Conservation (phyloP, 2,329 filamentous ascomycete species). For the Fonsecaea pugnacius region DNA sequence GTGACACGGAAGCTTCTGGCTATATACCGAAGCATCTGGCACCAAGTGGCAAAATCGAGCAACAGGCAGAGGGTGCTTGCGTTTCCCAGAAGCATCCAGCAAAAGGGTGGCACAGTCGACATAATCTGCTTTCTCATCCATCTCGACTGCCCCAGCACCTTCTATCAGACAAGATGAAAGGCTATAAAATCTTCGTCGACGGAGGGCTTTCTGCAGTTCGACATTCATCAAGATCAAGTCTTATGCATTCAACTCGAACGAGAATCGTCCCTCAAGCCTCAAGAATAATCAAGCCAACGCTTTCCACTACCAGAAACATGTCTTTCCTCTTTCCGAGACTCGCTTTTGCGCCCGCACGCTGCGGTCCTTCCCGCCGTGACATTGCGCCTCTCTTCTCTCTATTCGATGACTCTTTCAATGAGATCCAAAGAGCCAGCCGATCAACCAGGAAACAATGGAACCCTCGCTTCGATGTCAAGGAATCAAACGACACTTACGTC, state of each 20-base stretch:
- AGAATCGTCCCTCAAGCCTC: constrained; percentile 30
- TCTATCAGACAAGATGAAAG: constrained; percentile 27
- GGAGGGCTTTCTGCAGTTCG: constrained; percentile 23
- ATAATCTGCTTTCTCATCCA: constrained; percentile 32
- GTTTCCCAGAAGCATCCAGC: constrained; percentile 32
- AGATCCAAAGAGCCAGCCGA: constrained; percentile 33
- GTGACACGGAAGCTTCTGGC: constrained; percentile 31
- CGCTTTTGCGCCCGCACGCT: constrained; percentile 34
- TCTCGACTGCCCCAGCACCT: constrained; percentile 26
- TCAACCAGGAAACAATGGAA: constrained; percentile 43
- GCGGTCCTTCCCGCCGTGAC: constrained; percentile 41
- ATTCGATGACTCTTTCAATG: constrained; percentile 47
- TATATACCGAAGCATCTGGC: constrained; percentile 29
- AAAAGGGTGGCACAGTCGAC: constrained; percentile 11
- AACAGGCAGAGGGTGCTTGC: constrained; percentile 31
- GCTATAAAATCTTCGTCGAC: constrained; percentile 32
- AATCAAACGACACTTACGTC: constrained; percentile 50
- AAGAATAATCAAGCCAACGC: constrained; percentile 30
- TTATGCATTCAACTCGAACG: constrained; percentile 38
- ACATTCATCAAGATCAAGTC: constrained; percentile 33
- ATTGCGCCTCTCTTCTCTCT: constrained; percentile 53
- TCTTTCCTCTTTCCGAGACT: constrained; percentile 46
- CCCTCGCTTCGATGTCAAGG: constrained; percentile 55
- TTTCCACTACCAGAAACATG: constrained; percentile 42
- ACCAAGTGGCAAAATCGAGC: constrained; percentile 28